These are phyloP conservation scores for Coccomyxa subellipsoidea DNA, from an alignment of 163 green algal species.

Conservation along the genomic window DNA sequence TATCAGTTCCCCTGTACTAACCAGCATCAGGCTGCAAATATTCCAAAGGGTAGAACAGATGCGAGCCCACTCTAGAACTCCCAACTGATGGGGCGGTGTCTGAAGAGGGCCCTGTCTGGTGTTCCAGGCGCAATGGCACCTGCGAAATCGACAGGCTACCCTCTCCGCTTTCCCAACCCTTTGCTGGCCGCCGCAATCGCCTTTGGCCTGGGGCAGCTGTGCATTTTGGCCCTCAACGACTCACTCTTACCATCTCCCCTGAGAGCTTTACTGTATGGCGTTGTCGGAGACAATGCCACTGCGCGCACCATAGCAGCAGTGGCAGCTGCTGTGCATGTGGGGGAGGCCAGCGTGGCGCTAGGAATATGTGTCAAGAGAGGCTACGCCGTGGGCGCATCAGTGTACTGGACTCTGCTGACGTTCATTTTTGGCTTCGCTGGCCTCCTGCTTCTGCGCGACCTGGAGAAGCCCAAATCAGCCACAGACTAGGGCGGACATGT, in stretches of 20 bases:
- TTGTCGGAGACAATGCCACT: not conserved
- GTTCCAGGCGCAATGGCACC: conserved; percentile 4
- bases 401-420: not conserved
- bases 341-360: not conserved
- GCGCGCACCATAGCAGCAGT: not conserved
- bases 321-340: conserved; percentile 9
- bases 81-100: not conserved
- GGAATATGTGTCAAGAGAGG: not conserved
- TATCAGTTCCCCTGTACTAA: too few relatives aligned
- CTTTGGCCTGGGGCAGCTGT: not conserved
- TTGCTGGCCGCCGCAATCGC: not conserved
- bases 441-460: not conserved
- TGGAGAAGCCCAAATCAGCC: not conserved
- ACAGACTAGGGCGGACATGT: not conserved
- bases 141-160: not conserved
- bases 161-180: not conserved
- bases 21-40: not conserved
- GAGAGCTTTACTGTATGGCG: not conserved
- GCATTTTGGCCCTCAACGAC: not conserved
- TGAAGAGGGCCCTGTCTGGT: not conserved
- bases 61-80: too few relatives aligned
- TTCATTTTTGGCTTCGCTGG: conserved; percentile 11
- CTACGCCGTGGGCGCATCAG: not conserved
- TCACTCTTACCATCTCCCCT: not conserved
- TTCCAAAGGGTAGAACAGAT: too few relatives aligned